Conservation (phyloP, 495 filamentous ascomycete species). For the Durotheca rogersii region DNA sequence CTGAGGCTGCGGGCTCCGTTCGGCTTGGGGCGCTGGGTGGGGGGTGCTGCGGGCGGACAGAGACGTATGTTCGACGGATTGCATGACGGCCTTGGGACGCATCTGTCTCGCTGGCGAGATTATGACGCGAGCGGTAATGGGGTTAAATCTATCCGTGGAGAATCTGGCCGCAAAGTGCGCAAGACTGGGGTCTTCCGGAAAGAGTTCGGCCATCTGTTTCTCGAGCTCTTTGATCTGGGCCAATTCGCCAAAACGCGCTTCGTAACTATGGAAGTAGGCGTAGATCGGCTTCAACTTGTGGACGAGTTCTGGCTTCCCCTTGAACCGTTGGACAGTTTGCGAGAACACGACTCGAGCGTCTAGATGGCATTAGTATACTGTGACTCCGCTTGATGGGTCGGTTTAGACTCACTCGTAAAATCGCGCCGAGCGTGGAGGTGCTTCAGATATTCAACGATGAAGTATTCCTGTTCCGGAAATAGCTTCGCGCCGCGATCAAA, state of each 20-base stretch:
- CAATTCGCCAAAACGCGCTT: slow-evolving; percentile 90
- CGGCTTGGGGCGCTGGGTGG: slow-evolving; percentile 31
- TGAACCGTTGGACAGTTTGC: slow-evolving; percentile 77
- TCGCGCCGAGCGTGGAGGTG: slow-evolving; percentile 89
- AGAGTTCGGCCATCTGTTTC: slow-evolving; percentile 87
- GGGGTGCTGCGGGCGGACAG: slow-evolving; percentile 57
- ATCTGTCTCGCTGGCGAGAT: slow-evolving; percentile 77
- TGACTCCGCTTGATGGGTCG: neutral
- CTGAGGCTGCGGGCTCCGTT: slow-evolving; percentile 51
- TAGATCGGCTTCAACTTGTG: slow-evolving; percentile 82
- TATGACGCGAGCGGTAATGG: slow-evolving; percentile 75
- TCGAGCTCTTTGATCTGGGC: slow-evolving; percentile 86
- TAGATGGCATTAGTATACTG: slow-evolving; percentile 38
- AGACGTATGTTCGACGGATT: slow-evolving; percentile 51
- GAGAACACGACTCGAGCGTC: slow-evolving; percentile 95
- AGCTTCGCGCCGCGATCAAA: slow-evolving; percentile 91
- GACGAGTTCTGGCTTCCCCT: slow-evolving; percentile 66
- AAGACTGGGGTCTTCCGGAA: slow-evolving; percentile 79
- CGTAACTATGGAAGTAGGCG: slow-evolving; percentile 87
- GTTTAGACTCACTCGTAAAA: slow-evolving; percentile 73
- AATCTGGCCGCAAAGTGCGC: slow-evolving; percentile 74
- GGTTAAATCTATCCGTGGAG: slow-evolving; percentile 57
- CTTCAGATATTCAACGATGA: slow-evolving; percentile 91
- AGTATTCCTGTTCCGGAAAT: slow-evolving; percentile 88
- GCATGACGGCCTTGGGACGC: slow-evolving; percentile 58